Percentiles rank a stretch among this genome's conserved stretches.
Conservation (phyloP, 495 filamentous ascomycete species). For the Daldinia bambusicola region DNA sequence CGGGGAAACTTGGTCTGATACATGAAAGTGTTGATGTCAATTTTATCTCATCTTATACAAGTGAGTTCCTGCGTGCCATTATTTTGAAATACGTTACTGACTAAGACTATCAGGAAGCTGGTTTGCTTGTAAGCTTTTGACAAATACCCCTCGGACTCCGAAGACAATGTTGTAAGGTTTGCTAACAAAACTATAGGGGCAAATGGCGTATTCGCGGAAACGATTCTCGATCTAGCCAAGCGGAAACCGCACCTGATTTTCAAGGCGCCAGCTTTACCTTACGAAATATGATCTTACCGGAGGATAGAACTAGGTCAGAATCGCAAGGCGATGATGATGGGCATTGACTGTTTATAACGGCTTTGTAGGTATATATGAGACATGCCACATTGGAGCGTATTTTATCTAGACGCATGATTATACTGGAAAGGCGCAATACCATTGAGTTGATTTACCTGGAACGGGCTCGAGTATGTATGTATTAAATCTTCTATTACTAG, state of each 20-base stretch:
- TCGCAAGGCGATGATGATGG: background rate
- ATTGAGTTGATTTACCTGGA: constrained; percentile 11
- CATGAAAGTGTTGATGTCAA: constrained; percentile 95
- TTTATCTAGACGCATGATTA: constrained; percentile 16
- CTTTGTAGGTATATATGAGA: constrained; percentile 10
- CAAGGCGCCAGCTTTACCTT: constrained; percentile 63
- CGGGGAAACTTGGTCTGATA: constrained; percentile 79
- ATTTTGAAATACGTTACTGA: constrained; percentile 42
- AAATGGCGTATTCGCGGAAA: constrained; percentile 95
- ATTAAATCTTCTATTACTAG: background rate
- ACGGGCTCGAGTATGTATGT: background rate
- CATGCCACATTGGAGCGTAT: constrained; percentile 10
- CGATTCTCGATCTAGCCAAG: constrained; percentile 86
- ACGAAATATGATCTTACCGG: constrained; percentile 48
- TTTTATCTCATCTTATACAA: constrained; percentile 75
- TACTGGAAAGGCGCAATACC: constrained; percentile 16
- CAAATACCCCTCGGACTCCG: background rate
- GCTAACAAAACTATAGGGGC: constrained; percentile 63
- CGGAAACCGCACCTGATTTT: constrained; percentile 92
- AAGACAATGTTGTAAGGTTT: background rate
- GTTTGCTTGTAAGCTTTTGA: constrained; percentile 78
- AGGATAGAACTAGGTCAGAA: background rate
- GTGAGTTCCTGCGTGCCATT: constrained; percentile 56
- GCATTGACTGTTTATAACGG: constrained; percentile 16
- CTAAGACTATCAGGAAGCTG: constrained; percentile 70